These are phyloP conservation scores for Maudiozyma humilis DNA, from an alignment of 1,139 yeast species.

Conservation along the genomic window DNA sequence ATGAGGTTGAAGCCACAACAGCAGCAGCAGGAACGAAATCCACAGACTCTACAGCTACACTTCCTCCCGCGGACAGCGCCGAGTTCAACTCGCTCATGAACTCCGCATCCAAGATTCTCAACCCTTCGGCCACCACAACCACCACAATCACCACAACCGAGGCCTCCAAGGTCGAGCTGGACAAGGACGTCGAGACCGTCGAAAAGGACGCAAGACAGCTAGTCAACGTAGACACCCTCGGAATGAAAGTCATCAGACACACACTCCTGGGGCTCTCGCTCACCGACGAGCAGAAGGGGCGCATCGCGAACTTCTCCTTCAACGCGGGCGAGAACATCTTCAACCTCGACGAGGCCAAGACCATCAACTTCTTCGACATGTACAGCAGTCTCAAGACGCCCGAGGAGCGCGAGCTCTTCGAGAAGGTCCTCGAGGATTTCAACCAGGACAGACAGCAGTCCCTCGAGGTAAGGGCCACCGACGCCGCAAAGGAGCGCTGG, in stretches of 20 bases:
- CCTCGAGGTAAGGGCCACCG: conserved; percentile 70
- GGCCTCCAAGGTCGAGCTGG: conserved; percentile 10
- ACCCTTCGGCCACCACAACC: background rate
- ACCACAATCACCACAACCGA: background rate
- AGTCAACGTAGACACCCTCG: conserved; percentile 66
- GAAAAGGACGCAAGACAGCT: conserved; percentile 52
- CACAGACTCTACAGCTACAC: too few relatives aligned
- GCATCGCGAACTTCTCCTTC: conserved; percentile 36
- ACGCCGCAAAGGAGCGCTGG: conserved; percentile 87
- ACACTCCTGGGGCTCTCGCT: conserved; percentile 57
- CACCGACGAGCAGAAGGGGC: conserved; percentile 28
- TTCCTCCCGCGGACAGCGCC: too few relatives aligned
- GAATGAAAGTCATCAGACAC: conserved; percentile 73
- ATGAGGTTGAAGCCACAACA: background rate
- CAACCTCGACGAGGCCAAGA: conserved; percentile 32
- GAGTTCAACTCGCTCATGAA: background rate
- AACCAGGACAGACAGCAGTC: conserved; percentile 69
- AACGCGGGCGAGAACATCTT: conserved; percentile 28
- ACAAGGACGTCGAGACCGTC: conserved; percentile 30
- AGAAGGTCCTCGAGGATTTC: conserved; percentile 54
- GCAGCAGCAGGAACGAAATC: background rate
- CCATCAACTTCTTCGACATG: conserved; percentile 58
- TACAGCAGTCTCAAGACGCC: conserved; percentile 44
- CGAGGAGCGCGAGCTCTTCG: conserved; percentile 50
- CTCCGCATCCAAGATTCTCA: background rate